Base-by-base conservation (phyloP, 495 filamentous ascomycete genomes). In the Daldinia loculata region DNA sequence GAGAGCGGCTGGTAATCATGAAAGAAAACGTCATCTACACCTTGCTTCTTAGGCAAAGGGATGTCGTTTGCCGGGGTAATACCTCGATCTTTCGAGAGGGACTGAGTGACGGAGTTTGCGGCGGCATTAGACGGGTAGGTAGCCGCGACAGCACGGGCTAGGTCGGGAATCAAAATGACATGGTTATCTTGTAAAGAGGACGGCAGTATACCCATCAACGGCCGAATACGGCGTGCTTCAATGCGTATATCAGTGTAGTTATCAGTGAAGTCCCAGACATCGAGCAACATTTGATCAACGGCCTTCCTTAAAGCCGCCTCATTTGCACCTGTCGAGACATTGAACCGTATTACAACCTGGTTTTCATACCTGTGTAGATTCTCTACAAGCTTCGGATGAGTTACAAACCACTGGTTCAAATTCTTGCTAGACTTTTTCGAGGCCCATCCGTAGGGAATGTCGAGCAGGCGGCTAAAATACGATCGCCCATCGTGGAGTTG, bases 191-290 rank as follows among this genome's bases (percentile, higher is more conserved):
- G 90, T 48, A 98, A 82, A 15, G 92, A 92, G 1, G 81, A 63
- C 6, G 95, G 95, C 2, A 99, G 83, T 2, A 97, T 84, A 11
- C 89, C 91, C n/a, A 95, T 86, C 30, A 99, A 83, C n/a, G 92
- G 89, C 6, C 89, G 85, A 4, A 97, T 89, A 63, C 94, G 89
- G 70, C 91, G 89, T 76, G 92, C 87, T 34, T 90, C 82, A 29
- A 98, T 77, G 36, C 94, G 85, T 32, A 98, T 90, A 79, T 99
- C 95, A n/a, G 94, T 92, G 83, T 89, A 95, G 45, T 92, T 84
- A 6, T 89, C 83, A 3, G 89, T 92, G 57, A 92, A 93, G 17
- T 90, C 90, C 95, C 95, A 99, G 3, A 97, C 88, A 77, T 99
- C 95, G 7, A 98, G 80, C 67, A 94, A 88, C 32, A 98, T 85